Percentiles rank a stretch among this genome's conserved stretches.
Evolutionary conservation across 148 eudicot genomes (phyloP).

Genomic region (Vaccinium darrowii): DNA sequence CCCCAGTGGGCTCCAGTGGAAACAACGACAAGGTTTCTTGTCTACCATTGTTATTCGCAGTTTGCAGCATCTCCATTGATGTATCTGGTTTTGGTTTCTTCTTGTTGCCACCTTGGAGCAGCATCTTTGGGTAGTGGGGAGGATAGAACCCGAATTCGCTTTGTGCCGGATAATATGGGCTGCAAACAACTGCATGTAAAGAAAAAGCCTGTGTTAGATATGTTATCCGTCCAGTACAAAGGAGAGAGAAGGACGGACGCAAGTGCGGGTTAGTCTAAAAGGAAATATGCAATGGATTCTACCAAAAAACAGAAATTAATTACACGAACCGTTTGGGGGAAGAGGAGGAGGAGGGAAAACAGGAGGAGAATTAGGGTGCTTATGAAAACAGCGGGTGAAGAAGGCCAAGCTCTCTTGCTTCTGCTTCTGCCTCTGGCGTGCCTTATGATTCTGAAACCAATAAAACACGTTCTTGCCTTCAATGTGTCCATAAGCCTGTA

Average conservation of each 20-base stretch:
- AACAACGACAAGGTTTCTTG: slow-evolving; percentile 58
- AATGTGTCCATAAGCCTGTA: slow-evolving; percentile 62
- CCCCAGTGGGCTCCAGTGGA: slow-evolving; percentile 78
- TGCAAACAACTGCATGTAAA: slow-evolving; percentile 31
- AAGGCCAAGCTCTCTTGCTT: slow-evolving; percentile 48
- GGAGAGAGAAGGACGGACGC: neutral
- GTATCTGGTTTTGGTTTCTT: slow-evolving; percentile 20
- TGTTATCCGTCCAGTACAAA: neutral
- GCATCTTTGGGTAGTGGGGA: slow-evolving; percentile 31
- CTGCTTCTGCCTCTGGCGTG: slow-evolving; percentile 84
- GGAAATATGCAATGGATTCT: no score
- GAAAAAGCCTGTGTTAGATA: neutral
- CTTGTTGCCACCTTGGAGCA: slow-evolving; percentile 22
- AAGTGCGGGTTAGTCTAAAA: no score
- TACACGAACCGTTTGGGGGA: slow-evolving; percentile 33
- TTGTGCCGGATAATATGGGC: slow-evolving; percentile 35
- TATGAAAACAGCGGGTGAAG: slow-evolving; percentile 20
- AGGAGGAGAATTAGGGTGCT: neutral
- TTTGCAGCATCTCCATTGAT: neutral
- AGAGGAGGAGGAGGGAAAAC: slow-evolving; percentile 18
- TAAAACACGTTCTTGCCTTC: slow-evolving; percentile 96
- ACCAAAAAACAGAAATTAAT: no score
- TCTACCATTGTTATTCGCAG: neutral
- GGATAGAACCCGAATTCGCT: slow-evolving; percentile 28
- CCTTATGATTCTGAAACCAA: slow-evolving; percentile 97